These are phyloP conservation scores for Lasiodiplodia theobromae DNA, from an alignment of 2,329 filamentous ascomycete genomes.

Conservation along the genomic window DNA sequence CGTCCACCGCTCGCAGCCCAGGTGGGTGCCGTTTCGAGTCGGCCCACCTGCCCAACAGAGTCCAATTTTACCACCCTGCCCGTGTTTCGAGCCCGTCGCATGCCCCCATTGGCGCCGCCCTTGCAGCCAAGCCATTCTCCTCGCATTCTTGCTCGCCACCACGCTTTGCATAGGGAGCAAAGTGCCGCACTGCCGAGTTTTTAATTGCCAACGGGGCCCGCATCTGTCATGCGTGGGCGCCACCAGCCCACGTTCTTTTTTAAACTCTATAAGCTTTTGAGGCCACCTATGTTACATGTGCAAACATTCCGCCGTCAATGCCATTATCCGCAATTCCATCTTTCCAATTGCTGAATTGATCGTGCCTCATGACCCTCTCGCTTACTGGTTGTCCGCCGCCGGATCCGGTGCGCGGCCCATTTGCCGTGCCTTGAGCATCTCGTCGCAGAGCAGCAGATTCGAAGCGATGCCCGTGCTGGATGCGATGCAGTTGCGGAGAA, in stretches of 20 bases:
- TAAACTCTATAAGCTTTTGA: constrained; percentile 25
- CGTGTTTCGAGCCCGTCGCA: constrained; percentile 7
- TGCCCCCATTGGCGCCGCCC: constrained; percentile 12
- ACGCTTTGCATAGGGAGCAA: not conserved
- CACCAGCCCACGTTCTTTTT: not conserved
- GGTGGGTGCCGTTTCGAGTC: constrained; percentile 22
- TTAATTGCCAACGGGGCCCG: constrained; percentile 17
- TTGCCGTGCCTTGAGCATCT: constrained; percentile 96
- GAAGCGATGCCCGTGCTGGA: constrained; percentile 95
- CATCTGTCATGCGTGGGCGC: constrained; percentile 19
- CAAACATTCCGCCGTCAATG: constrained; percentile 8
- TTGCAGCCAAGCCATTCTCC: constrained; percentile 16
- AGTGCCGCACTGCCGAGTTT: constrained; percentile 16
- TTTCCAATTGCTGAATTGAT: not conserved
- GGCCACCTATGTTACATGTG: constrained; percentile 28
- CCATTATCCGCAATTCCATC: constrained; percentile 20
- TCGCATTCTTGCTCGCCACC: constrained; percentile 8
- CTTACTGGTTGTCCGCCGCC: constrained; percentile 34
- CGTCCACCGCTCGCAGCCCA: not conserved
- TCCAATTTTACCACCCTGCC: not conserved
- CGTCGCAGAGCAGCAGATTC: constrained; percentile 93
- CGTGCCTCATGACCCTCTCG: constrained; percentile 27
- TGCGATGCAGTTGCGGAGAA: constrained; percentile 90
- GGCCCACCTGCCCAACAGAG: constrained; percentile 8
- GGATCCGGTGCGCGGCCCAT: constrained; percentile 64